These are phyloP conservation scores for Hylodesmum podocarpum DNA, from an alignment of 306 rosid genomes.

Conservation along the genomic window DNA sequence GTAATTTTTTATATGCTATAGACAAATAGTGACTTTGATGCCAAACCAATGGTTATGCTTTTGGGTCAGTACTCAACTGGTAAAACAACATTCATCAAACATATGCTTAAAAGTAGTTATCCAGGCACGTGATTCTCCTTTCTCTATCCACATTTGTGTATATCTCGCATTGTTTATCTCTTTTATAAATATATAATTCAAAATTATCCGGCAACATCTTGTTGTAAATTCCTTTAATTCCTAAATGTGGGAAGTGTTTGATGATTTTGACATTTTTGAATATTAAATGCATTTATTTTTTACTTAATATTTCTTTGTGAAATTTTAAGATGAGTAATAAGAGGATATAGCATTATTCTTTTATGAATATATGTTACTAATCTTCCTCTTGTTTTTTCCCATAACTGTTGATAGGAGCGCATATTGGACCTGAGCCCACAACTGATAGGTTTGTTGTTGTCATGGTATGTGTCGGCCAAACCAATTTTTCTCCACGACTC, in stretches of 20 bases:
- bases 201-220: neutral
- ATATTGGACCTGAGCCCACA: slow-evolving; percentile 97
- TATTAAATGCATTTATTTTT: neutral
- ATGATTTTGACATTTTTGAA: neutral
- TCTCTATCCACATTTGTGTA: slow-evolving; percentile 14
- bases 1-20: slow-evolving; percentile 33
- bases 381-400: slow-evolving; percentile 16
- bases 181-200: neutral
- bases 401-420: slow-evolving; percentile 66
- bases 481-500: neutral
- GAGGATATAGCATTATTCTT: neutral
- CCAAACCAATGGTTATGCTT: slow-evolving; percentile 98
- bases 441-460: slow-evolving; percentile 97
- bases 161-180: neutral
- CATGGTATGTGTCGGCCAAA: slow-evolving; percentile 59
- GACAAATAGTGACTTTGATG: slow-evolving; percentile 92
- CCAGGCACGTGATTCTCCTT: slow-evolving; percentile 64
- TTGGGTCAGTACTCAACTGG: slow-evolving; percentile 98
- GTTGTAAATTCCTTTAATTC: neutral
- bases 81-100: slow-evolving; percentile 91
- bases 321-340: neutral
- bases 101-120: slow-evolving; percentile 72
- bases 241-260: neutral
- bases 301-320: neutral
- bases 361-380: slow-evolving; percentile 1